Conservation (phyloP, 169 alveolate species). For the Plasmodium cynomolgi region DNA sequence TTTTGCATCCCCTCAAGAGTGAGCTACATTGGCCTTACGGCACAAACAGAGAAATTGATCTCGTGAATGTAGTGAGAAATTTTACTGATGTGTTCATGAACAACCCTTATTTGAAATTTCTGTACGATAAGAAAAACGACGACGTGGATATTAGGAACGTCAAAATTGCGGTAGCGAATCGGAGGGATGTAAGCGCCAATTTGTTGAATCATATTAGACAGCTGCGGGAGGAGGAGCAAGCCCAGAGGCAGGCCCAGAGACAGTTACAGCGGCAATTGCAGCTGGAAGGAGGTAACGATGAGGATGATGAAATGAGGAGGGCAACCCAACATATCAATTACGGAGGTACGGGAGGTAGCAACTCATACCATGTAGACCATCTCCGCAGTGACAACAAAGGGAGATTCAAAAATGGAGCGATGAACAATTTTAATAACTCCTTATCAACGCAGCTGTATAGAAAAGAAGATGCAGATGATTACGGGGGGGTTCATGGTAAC, state of each 20-base stretch:
- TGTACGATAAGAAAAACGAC: constrained; percentile 57
- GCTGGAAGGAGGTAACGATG: neutral
- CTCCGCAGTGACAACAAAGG: neutral
- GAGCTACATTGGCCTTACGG: constrained; percentile 96
- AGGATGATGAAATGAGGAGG: neutral
- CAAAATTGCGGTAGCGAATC: constrained; percentile 8
- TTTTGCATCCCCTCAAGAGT: constrained; percentile 93
- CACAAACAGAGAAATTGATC: constrained; percentile 77
- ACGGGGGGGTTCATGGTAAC: neutral
- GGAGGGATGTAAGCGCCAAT: neutral
- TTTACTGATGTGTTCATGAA: constrained; percentile 75
- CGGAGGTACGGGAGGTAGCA: neutral
- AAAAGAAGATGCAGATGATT: neutral
- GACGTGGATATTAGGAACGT: constrained; percentile 70
- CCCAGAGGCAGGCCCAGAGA: neutral
- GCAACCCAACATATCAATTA: neutral
- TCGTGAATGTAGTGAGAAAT: constrained; percentile 58
- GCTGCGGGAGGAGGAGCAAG: constrained; percentile 38
- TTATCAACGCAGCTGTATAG: neutral
- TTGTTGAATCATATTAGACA: constrained; percentile 21
- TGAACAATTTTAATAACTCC: neutral
- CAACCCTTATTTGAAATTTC: constrained; percentile 73
- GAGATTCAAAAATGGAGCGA: neutral
- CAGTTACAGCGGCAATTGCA: neutral
- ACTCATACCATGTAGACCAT: neutral